Base-by-base conservation (phyloP, 257 asterid genomes). In the Penstemon newberryi region DNA sequence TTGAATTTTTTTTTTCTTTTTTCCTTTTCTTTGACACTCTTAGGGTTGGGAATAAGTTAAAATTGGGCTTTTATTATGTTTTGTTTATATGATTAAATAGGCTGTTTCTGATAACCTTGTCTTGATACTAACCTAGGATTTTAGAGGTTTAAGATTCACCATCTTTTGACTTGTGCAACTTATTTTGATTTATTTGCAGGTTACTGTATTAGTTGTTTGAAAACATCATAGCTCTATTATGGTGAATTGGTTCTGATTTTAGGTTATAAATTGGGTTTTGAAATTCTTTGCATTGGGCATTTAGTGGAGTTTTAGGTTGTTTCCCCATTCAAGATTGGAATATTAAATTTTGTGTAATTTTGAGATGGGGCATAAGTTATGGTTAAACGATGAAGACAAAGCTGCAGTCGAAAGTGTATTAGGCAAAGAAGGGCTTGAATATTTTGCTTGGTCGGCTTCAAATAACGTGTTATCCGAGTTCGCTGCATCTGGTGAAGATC, bases 381-480 rank as follows among this genome's bases (percentile, higher is more conserved):
- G 92, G 91, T 63, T 81, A 69, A 78, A 76, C 57, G 92, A 79
- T 60, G 88, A 79, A 73, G 97, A 87, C 0, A 87, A 83, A 67
- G 78, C 75, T 69, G 57, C 74, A 44, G 81, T 84, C 63, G 96
- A 90, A 55, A 80, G 85, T 73, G 90, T 90, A 6, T 74, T 93
- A 39, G 97, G 97, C 53, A 69, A 71, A 15, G 95, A 90, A 70
- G 96, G 96, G 3, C 74, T 88, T 15, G 96, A 91, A 39, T 94
- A 82, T 76, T 83, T 89, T 54, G 63, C 78, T 4, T 89, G 96
- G 96, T 82, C 89, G 11, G 87, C 88, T 78, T 85, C 96, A 3
- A 88, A 87, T 62, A 82, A 82, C 42, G 75, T 94, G 43, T 78
- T 89, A 72, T 79, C 89, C 3, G 99, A 94, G 67, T 94, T 91